Conservation (phyloP, 805 yeast genomes). For the Zygoascus ofunaensis region DNA sequence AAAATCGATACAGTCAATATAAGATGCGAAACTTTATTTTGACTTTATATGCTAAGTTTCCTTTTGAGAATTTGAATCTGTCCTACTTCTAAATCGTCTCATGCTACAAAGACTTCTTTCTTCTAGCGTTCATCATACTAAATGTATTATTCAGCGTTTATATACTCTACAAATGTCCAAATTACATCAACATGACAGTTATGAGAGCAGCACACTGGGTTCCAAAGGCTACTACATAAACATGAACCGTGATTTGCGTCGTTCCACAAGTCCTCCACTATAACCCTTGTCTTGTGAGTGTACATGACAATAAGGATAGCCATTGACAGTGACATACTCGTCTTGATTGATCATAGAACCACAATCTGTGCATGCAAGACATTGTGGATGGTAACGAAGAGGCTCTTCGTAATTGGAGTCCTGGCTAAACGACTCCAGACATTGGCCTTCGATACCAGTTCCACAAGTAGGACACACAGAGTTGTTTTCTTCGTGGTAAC, state of each 20-base stretch:
- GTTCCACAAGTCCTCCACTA: not conserved
- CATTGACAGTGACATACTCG: conserved; percentile 28
- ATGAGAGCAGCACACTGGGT: too few species aligned
- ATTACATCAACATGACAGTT: too few species aligned
- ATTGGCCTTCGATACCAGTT: conserved; percentile 78
- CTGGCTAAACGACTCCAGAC: conserved; percentile 49
- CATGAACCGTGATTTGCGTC: conserved; percentile 1
- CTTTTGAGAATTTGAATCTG: too few species aligned
- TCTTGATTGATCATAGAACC: conserved; percentile 22
- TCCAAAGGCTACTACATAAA: conserved; percentile 1
- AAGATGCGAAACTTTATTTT: too few species aligned
- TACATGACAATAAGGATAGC: conserved; percentile 27
- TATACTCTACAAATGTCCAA: too few species aligned
- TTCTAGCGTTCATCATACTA: too few species aligned
- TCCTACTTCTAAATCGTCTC: too few species aligned
- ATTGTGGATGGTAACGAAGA: conserved; percentile 66
- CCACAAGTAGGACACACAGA: conserved; percentile 67
- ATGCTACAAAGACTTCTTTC: too few species aligned
- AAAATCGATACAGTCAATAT: too few species aligned
- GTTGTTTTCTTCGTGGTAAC: conserved; percentile 65
- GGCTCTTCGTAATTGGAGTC: conserved; percentile 36
- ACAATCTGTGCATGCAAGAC: conserved; percentile 66
- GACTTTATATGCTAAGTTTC: too few species aligned
- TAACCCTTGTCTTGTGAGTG: conserved; percentile 22
- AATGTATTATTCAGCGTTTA: too few species aligned